Base-by-base conservation (phyloP, 2,329 filamentous ascomycete species). In the Davidsoniella virescens region DNA sequence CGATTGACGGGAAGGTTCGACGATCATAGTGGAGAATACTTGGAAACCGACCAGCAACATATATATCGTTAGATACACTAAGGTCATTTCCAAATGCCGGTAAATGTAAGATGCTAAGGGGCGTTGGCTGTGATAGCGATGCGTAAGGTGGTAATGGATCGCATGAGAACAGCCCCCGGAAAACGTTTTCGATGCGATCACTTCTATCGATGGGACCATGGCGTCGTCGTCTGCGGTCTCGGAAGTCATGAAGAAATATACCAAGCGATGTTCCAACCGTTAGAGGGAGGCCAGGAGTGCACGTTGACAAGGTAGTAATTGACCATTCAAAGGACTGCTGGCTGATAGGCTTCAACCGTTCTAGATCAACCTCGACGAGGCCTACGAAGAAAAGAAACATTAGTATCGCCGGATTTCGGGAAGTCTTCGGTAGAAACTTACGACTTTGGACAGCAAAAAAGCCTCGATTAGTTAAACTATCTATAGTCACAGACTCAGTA, bases 21-120 rank as follows among this genome's bases (percentile, higher is more conserved):
- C 87, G 77, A 60, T 95, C 87, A 64, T 94, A 96, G 60, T 87
- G 82, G 3, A 95, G 69, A 51, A 95, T 85, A 58, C 80, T 88
- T 4, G 87, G 84, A 61, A 95, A 95, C 14, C 90, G 78, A 0
- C 90, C 90, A 4, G 83, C 86, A 36, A 95, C 78, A 67, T 88
- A 90, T 39, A 96, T 92, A 26, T 92, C 83, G 53, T 82, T 75
- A 46, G 85, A 83, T 16, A 79, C 70, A 54, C 76, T 70, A 45
- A 67, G 66, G 8, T 62, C 62, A 7, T 67, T 63, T 0, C 71
- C 73, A 1, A 75, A 66, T 7, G 67, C 70, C 12, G 81, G 80
- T 25, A 88, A 69, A 60, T 94, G 87, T 2, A 93, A 68, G 54
- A 95, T 87, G 43, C 82, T 86, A 20, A 93, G 72, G 1, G 88